phyloP scores from a whole-genome alignment of 306 rosid genomes.

The Quercus engelmannii region DNA sequence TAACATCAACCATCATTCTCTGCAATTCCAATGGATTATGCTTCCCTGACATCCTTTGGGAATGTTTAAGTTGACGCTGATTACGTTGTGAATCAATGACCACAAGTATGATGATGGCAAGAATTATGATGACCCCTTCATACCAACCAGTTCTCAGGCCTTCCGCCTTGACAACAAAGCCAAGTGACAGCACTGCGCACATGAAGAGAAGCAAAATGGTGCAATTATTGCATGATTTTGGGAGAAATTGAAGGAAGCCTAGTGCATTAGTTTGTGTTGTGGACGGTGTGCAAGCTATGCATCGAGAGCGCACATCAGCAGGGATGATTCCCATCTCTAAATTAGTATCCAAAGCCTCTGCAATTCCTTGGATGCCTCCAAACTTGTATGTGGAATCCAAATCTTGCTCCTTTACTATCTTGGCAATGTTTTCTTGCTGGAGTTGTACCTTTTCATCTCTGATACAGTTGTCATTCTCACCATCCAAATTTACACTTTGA shows the following conservation, averaged over 20 bases:
- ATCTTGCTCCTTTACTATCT: neutral
- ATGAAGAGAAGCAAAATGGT: slow-evolving; percentile 8
- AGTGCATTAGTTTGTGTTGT: neutral
- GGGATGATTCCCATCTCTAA: neutral
- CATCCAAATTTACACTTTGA: no score
- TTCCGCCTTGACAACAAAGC: slow-evolving; percentile 16
- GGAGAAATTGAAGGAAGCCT: slow-evolving; percentile 7
- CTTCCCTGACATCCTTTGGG: neutral
- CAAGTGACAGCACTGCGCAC: neutral
- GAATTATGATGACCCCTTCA: slow-evolving; percentile 4
- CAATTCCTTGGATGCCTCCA: slow-evolving; percentile 16
- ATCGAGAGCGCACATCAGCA: neutral
- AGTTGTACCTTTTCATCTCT: neutral
- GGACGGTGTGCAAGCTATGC: no score
- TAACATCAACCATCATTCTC: neutral
- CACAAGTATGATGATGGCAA: neutral
- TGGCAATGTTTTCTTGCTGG: neutral
- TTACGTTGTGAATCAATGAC: neutral
- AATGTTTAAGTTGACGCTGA: neutral
- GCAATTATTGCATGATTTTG: neutral
- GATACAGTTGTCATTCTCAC: no score
- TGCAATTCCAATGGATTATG: neutral
- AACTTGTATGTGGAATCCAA: neutral
- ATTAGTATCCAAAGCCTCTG: slow-evolving; percentile 2
- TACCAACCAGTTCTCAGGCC: slow-evolving; percentile 17